phyloP scores from a whole-genome alignment of 805 yeast species.

The Cyberlindnera subsufficiens region DNA sequence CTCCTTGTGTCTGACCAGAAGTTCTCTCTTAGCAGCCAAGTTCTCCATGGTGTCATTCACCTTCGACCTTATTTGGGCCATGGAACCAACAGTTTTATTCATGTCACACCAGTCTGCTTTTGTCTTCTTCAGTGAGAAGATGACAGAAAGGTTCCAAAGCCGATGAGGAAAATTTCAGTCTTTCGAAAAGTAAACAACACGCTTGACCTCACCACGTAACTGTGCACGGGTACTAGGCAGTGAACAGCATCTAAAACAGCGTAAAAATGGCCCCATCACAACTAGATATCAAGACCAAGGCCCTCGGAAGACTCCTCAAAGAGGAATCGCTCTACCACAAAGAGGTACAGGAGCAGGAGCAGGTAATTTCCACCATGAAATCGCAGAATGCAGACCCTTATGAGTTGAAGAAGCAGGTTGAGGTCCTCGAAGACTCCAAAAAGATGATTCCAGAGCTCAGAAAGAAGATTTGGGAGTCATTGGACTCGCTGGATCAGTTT shows the following conservation, averaged over 20 bases:
- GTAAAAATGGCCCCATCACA: constrained; percentile 58
- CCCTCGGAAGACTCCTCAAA: constrained; percentile 61
- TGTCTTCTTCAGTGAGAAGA: too few relatives aligned
- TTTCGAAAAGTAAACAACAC: neutral
- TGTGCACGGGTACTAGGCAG: neutral
- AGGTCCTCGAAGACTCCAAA: constrained; percentile 49
- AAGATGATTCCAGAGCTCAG: constrained; percentile 45
- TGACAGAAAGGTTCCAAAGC: too few relatives aligned
- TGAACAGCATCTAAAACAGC: neutral
- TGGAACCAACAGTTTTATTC: neutral
- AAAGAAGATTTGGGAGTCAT: constrained; percentile 35
- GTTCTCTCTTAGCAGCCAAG: constrained; percentile 4
- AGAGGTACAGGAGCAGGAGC: constrained; percentile 52
- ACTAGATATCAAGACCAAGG: constrained; percentile 64
- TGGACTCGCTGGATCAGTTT: constrained; percentile 33
- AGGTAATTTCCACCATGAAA: constrained; percentile 41
- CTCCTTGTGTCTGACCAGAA: constrained; percentile 13
- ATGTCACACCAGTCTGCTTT: too few relatives aligned
- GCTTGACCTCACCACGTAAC: neutral
- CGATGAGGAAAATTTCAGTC: neutral
- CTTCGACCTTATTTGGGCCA: constrained; percentile 14
- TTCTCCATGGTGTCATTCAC: constrained; percentile 7
- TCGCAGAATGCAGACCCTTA: constrained; percentile 49
- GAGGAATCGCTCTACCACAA: constrained; percentile 57
- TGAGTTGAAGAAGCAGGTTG: constrained; percentile 52